Percentiles rank a stretch among this genome's conserved stretches.
Conservation (phyloP, 768 basidiomycete genomes). For the Lentinula aciculospora region DNA sequence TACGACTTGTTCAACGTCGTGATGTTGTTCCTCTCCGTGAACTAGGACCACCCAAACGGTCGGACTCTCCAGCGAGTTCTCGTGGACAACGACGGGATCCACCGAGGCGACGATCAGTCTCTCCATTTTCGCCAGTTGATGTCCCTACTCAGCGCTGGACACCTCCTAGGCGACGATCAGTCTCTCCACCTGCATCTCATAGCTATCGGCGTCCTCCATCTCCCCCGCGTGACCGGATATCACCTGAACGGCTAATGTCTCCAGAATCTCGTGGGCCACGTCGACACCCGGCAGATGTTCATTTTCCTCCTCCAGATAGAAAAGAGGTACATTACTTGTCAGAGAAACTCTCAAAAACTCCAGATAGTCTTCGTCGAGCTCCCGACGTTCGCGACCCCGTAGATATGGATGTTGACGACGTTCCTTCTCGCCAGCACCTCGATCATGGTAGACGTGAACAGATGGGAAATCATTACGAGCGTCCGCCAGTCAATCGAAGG, state of each 20-base stretch:
- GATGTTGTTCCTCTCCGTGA: neutral
- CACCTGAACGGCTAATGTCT: neutral
- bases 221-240: neutral
- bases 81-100: neutral
- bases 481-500: constrained; percentile 10
- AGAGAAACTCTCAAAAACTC: neutral
- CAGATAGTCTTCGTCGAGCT: neutral
- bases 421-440: constrained; percentile 8
- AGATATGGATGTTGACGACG: neutral
- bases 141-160: no score
- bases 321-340: neutral
- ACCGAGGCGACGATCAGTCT: neutral
- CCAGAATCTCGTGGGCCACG: neutral
- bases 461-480: neutral
- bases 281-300: neutral
- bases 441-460: constrained; percentile 1
- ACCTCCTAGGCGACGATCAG: neutral
- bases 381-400: neutral
- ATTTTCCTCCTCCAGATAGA: neutral
- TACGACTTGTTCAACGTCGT: neutral
- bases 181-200: neutral
- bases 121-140: no score
- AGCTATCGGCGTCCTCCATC: neutral
- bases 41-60: neutral
- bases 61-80: neutral